Evolutionary conservation across 306 rosid genomes (phyloP), one percentile per base, ranked within the genome.

Genomic region (Crataegus laevigata): DNA sequence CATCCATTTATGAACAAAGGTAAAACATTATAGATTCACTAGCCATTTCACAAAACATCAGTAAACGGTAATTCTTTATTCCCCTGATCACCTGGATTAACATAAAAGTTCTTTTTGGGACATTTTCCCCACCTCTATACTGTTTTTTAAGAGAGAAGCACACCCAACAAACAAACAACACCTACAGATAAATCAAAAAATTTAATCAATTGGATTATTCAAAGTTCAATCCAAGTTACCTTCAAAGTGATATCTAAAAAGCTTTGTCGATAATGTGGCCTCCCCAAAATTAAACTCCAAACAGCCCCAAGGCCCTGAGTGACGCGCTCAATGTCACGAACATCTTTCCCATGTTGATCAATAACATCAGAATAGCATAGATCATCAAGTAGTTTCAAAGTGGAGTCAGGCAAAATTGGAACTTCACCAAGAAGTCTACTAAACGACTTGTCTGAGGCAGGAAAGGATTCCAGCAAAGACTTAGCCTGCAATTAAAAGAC

Each of bases 281-380:
- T 96, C 42, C 96, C 96, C 85, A 94, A 83, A 70, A 94, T 92
- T 87, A 94, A 89, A 89, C 90, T 88, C 99, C 99, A 94, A 29
- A 90, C 84, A 29, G 99, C 94, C 78, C 99, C 99, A 77, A 94
- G 96, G 69, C 99, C 99, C 83, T 94, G 99, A 66, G 99, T 94
- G 78, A 94, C 96, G 57, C 97, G 97, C 70, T 92, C 99, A 72
- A 87, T 79, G 78, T 94, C 99, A 59, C 96, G 89, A 61, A 76
- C 77, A 69, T 81, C 71, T 83, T 90, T 92, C 78, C 97, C 97
- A 38, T 76, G 85, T 74, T 76, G 78, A 78, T 89, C 93, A 75
- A 77, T 61, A 61, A 90, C 85, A 80, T 88, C 88, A 75, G 96
- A 85, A 73, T 63, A 84, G 85, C 99, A 94, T 77, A 94, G 96